Conservation (phyloP, 768 basidiomycete species). For the Infundibulicybe gibba region DNA sequence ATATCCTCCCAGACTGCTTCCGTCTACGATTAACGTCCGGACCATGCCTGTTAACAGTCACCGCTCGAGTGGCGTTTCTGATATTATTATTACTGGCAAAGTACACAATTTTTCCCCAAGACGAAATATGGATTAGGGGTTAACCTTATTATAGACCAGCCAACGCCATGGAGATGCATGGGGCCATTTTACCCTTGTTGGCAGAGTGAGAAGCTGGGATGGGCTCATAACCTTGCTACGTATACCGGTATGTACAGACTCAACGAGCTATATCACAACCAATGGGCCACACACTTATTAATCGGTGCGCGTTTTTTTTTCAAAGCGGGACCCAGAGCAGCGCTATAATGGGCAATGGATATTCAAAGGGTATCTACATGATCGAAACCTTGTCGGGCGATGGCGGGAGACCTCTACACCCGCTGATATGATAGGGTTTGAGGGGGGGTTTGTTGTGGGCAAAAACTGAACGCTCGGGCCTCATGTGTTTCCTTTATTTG, state of each 20-base stretch:
- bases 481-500: no score
- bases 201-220: constrained; percentile 51
- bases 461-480: constrained; percentile 11
- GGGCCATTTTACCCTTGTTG: constrained; percentile 42
- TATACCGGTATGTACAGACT: constrained; percentile 41
- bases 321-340: constrained; percentile 28
- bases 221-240: constrained; percentile 44
- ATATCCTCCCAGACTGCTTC: background rate
- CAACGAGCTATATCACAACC: background rate
- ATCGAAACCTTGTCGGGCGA: constrained; percentile 45
- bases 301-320: background rate
- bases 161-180: constrained; percentile 43
- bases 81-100: constrained; percentile 51
- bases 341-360: constrained; percentile 38
- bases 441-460: constrained; percentile 46
- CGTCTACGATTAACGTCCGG: constrained; percentile 4
- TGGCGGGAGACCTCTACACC: constrained; percentile 49
- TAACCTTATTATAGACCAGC: constrained; percentile 31
- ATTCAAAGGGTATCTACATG: constrained; percentile 50
- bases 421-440: constrained; percentile 36
- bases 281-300: no score
- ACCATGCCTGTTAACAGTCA: constrained; percentile 15
- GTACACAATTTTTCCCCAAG: no score
- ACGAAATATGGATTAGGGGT: background rate
- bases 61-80: constrained; percentile 36